Conservation (phyloP, 352 stramenopile genomes). For the Globisporangium nodosum region DNA sequence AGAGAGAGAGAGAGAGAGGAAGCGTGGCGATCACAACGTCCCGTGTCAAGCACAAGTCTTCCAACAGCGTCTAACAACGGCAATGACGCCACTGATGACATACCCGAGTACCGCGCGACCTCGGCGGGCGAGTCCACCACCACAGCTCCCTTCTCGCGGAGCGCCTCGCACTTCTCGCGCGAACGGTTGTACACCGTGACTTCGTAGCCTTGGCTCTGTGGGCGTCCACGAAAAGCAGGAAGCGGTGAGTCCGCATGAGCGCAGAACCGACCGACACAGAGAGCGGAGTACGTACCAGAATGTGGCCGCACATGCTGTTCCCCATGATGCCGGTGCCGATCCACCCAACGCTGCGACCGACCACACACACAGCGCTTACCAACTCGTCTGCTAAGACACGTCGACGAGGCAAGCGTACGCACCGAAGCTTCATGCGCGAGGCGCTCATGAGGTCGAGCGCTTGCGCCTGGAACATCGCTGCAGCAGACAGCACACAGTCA, state of each 20-base stretch:
- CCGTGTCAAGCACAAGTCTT: no score
- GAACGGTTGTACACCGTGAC: slow-evolving; percentile 87
- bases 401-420: not conserved
- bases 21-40: no score
- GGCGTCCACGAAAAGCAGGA: not conserved
- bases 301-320: slow-evolving; percentile 83
- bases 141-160: slow-evolving; percentile 73
- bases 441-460: slow-evolving; percentile 50
- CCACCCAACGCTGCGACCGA: slow-evolving; percentile 61
- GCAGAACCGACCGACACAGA: not conserved
- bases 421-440: slow-evolving; percentile 60
- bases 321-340: slow-evolving; percentile 88
- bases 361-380: slow-evolving; percentile 1
- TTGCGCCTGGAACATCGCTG: slow-evolving; percentile 55
- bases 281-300: slow-evolving; percentile 48
- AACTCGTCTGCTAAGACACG: not conserved
- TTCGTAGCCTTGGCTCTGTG: slow-evolving; percentile 74
- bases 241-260: not conserved
- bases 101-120: slow-evolving; percentile 72
- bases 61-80: no score
- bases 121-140: slow-evolving; percentile 71
- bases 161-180: slow-evolving; percentile 63
- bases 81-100: not conserved
- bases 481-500: not conserved
- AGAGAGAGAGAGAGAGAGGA: not conserved